These are phyloP conservation scores for Purshia tridentata DNA, from an alignment of 306 rosid genomes.

Conservation along the genomic window DNA sequence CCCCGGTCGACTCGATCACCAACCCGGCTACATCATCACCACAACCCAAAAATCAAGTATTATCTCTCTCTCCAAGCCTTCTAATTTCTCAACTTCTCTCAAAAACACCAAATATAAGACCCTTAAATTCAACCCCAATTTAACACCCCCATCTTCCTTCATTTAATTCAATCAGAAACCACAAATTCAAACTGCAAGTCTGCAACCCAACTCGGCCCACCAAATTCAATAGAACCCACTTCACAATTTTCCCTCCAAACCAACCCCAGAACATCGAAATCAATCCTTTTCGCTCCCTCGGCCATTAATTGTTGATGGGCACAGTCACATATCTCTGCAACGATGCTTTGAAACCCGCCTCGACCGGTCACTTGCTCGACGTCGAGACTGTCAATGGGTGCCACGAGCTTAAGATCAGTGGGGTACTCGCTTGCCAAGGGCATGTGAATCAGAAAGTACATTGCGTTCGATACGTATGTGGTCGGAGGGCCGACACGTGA, in stretches of 20 bases:
- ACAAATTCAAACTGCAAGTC: background rate
- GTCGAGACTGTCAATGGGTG: constrained; percentile 50
- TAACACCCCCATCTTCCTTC: background rate
- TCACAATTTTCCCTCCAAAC: background rate
- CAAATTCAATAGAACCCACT: background rate
- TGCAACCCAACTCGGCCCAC: background rate
- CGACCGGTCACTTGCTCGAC: constrained; percentile 39
- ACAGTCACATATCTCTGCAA: constrained; percentile 35
- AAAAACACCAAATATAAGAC: background rate
- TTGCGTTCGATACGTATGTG: constrained; percentile 50
- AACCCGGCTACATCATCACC: background rate
- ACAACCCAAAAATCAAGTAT: background rate
- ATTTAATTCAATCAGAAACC: constrained; percentile 4
- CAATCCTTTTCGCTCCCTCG: background rate
- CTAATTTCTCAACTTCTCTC: background rate
- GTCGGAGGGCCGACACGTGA: constrained; percentile 63
- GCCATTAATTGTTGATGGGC: constrained; percentile 46
- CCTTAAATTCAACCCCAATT: background rate
- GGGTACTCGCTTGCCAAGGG: constrained; percentile 58
- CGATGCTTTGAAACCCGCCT: constrained; percentile 28
- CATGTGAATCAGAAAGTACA: constrained; percentile 54
- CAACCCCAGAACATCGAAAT: constrained; percentile 10
- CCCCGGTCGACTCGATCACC: background rate
- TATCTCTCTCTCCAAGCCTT: background rate
- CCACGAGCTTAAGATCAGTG: constrained; percentile 51